Base-by-base conservation (phyloP, 2,329 filamentous ascomycete genomes). In the Trichophyton mentagrophytes region DNA sequence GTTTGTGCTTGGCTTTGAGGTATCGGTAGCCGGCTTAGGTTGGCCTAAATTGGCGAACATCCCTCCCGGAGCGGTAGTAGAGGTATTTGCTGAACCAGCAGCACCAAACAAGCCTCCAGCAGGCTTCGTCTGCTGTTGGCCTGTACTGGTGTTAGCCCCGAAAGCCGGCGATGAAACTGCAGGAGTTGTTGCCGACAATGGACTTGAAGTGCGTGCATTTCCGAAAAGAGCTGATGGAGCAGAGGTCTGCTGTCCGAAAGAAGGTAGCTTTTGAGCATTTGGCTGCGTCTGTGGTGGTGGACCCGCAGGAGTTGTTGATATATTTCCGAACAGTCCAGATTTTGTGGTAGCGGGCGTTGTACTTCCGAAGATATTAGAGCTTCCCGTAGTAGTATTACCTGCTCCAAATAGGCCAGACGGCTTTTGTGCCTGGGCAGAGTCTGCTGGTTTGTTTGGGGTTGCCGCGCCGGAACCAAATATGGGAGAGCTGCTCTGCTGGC, bases 241-340 rank as follows among this genome's bases (percentile, higher is more conserved):
- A n/a, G 15, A 25, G 3, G 8, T 25, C 17, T 57, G 33, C 40
- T 55, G 51, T 20, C 51, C 51, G 5, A 55, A 55, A 20, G 51
- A 55, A 33, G 47, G 47, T 6, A 53, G 25, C 17, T 27, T 53
- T n/a, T 22, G 47, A 27, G 51, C 27, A 36, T 36, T 55, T n/a
- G 51, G 8, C 27, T 55, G 51, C 33, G 68, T 63, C 36, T 78
- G 62, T 27, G 58, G 77, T 30, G 78, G 78, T 63, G 76, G 77
- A 5, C 77, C 78, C 59, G 78, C 78, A 57, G 79, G 79, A 36
- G 78, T 80, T 17, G 78, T 80, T 15, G 78, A 79, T 57, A 71
- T 66, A 61, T 71, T 74, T 51, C 69, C 70, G 62, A 78, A 77
- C 53, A 73, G 62, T n/a, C 63, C 66, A 57, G 65, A 63, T n/a